Base-by-base conservation (phyloP, 2,329 filamentous ascomycete species). In the Plectosphaerella sp. region DNA sequence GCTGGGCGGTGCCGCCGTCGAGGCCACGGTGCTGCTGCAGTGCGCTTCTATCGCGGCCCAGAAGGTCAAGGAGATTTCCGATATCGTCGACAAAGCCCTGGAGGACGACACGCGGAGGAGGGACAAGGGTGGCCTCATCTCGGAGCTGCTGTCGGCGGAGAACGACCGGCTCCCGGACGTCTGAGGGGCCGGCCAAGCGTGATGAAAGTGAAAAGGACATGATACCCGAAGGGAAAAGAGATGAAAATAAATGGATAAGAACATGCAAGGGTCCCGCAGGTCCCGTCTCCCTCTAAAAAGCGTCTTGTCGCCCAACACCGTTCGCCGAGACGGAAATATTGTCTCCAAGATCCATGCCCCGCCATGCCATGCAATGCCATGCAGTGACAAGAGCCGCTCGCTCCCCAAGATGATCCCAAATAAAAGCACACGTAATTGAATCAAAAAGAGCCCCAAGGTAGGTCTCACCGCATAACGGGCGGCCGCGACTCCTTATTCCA, bases 401-500 rank as follows among this genome's bases (percentile, higher is more conserved):
- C 41, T 41, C 35, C 43, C 18, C 36, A 22, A 33, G 4, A 33
- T 33, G 28, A 33, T 10, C 28, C 28, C 8, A 33, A 33, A 12
- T 33, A 33, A 33, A 12, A 33, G 28, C n/a, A 20, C 41, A 43
- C 16, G 56, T 1, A 63, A 46, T 22, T 22, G n/a, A 63, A 54
- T 22, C 57, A 52, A 1, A 39, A 47, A 18, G 35, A 47, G n/a
- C 6, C 12, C 45, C 45, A n/a, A n/a, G n/a, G 28, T 11, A 14
- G 24, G 20, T 6, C 5, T 81, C 77, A 97, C 72, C 91, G 82
- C 92, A 97, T 96, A 49, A 96, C 86, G 2, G 94, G 94, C 57
- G 93, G 92, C 55, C 94, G 80, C 5, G 84, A 87, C 70, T 97
- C 93, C 72, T 94, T 96, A 68, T 97, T 97, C 91, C 94, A 97